Base-by-base conservation (phyloP, 495 filamentous ascomycete genomes). In the Podospora tetraspora region DNA sequence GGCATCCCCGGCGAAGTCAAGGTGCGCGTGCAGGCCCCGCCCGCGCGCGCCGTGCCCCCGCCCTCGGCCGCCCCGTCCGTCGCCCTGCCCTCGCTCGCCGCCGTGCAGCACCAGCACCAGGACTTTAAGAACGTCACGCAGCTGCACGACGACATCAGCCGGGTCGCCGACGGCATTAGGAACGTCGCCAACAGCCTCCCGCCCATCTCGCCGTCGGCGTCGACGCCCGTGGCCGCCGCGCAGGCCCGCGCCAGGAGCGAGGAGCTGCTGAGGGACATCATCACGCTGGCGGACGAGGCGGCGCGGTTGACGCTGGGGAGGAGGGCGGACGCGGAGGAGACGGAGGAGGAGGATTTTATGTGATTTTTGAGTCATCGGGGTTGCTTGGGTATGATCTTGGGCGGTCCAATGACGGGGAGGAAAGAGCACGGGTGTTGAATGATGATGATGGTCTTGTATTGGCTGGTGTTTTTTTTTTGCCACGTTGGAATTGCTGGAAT, bases 261-360 rank as follows among this genome's bases (percentile, higher is more conserved):
- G 34, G 79, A 80, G 63, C 71, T 83, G 25, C 72, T 83, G 0
- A 69, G 79, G 22, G 80, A 82, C 59, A 78, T 83, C 11, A 71
- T 83, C 1, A 77, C 77, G 0, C 61, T 83, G 16, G 78, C 79
- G 2, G 80, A 79, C 27, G 79, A 80, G 70, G 73, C 76, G 22
- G 74, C 76, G 0, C 66, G 74, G 66, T 63, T 79, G 68, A 70
- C 73, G 16, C 72, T 74, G 64, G 72, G 69, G 0, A 58, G 68
- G 2, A 43, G 66, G 56, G 24, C 66, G 61, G 81, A 81, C 61
- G 75, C 68, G 12, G 79, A 82, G 21, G 81, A 83, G 72, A 81
- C 79, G 27, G 81, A 83, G 72, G 81, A 83, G 22, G 80, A 81
- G 62, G 80, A 81, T 24, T 81, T 81, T 62, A 81, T 81, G 71